Base-by-base conservation (phyloP, 495 filamentous ascomycete genomes). In the Massariosphaeria phaeospora region DNA sequence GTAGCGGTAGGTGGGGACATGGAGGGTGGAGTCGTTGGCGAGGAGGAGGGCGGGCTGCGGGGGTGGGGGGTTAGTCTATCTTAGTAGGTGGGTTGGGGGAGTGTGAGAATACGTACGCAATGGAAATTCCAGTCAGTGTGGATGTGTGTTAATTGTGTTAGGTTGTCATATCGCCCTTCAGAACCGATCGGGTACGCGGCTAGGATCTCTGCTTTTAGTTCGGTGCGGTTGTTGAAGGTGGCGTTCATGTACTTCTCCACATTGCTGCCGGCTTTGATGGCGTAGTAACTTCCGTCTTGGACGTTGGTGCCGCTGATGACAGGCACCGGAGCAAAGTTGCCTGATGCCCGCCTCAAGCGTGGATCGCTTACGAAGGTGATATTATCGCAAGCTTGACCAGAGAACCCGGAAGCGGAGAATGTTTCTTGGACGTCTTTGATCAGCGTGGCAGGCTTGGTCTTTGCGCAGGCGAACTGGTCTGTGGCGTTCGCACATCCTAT, bases 241-340 rank as follows among this genome's bases (percentile, higher is more conserved):
- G 20, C 25, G 0, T 3, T 17, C 8, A 48, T 45, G 18, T 45
- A 57, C 15, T 10, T 23, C 24, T 47, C 44, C 13, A 42, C 26
- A 6, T 30, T 33, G 8, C 9, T 17, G 2, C 29, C 20, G 2
- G 25, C 38, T 13, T 38, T 33, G 13, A 48, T 36, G 27, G 44
- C 44, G 40, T 58, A 58, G 24, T 27, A 52, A 26, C 67, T 63
- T 18, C 67, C 67, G 46, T 69, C 67, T 11, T 62, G 50, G 0
- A 51, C 33, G 41, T 66, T 67, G 4, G 62, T 59, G 18, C 67
- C 67, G 18, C 43, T 31, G 21, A 70, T 35, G 4, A 66, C 54
- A 1, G 67, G 67, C 9, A 65, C 52, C 15, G 50, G 20, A 0
- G 66, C 66, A 26, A 65, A 53, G 27, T 62, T 52, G 9, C 61